phyloP scores from a whole-genome alignment of 306 rosid species.

The Prunus armeniaca region DNA sequence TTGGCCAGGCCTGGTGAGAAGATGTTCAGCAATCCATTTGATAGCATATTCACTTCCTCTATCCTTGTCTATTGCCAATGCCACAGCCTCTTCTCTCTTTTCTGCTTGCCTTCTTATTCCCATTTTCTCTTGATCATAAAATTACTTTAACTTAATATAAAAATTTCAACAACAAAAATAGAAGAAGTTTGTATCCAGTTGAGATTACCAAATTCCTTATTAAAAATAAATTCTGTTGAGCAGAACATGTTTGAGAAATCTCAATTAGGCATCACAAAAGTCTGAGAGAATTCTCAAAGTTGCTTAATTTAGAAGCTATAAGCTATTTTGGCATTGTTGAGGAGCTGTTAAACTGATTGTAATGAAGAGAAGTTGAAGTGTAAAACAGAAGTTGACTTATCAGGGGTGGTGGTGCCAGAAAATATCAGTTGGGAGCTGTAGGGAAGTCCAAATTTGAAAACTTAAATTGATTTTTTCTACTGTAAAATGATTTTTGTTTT shows the following conservation, averaged over 20 bases:
- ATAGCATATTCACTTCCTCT: conserved; percentile 80
- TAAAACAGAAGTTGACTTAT: too few relatives aligned
- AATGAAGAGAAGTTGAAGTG: too few relatives aligned
- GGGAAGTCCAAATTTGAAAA: too few relatives aligned
- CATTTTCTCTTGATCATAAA: conserved; percentile 22
- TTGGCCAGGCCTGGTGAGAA: conserved; percentile 65
- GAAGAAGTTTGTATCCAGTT: background rate
- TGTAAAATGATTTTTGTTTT: too few relatives aligned
- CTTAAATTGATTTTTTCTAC: too few relatives aligned
- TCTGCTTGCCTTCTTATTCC: conserved; percentile 32
- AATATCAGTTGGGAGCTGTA: too few relatives aligned
- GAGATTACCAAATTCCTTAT: background rate
- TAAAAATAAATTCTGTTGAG: background rate
- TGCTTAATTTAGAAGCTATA: too few relatives aligned
- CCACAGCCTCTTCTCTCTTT: conserved; percentile 53
- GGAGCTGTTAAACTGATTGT: background rate
- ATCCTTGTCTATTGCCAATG: conserved; percentile 79
- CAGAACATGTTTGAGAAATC: background rate
- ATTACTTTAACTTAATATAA: background rate
- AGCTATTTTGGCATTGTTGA: background rate
- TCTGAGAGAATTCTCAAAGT: too few relatives aligned
- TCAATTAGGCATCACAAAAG: background rate
- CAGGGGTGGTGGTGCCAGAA: too few relatives aligned
- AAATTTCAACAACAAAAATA: background rate
- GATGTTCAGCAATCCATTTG: conserved; percentile 79